phyloP scores from a whole-genome alignment of 139 green algal genomes.

The Micromonas commoda region DNA sequence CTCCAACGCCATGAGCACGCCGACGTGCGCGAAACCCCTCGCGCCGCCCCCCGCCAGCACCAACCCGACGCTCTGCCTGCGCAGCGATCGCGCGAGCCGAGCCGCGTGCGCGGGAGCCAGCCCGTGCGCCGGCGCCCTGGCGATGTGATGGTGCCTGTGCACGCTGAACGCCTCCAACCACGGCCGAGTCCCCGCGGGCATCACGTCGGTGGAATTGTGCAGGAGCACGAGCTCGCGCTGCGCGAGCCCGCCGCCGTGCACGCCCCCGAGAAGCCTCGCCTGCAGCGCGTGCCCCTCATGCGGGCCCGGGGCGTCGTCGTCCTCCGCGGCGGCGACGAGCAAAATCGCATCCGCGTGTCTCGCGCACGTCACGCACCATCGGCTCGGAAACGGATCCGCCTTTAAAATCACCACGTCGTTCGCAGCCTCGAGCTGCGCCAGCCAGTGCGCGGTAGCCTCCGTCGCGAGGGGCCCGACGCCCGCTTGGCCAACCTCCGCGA shows the following conservation, averaged over 20 bases:
- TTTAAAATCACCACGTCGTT: slow-evolving; percentile 18
- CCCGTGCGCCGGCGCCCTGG: neutral
- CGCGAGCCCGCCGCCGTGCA: neutral
- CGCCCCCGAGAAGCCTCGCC: neutral
- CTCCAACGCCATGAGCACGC: slow-evolving; percentile 62
- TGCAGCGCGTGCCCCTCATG: neutral
- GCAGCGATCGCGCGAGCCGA: slow-evolving; percentile 26
- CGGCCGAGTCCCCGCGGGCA: neutral
- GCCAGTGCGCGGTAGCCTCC: slow-evolving; percentile 12
- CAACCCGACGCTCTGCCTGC: slow-evolving; percentile 13
- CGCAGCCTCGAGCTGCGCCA: slow-evolving; percentile 9
- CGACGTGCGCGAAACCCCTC: slow-evolving; percentile 60
- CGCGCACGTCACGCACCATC: slow-evolving; percentile 14
- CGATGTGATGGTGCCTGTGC: slow-evolving; percentile 25
- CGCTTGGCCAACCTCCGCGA: slow-evolving; percentile 17
- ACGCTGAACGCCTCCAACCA: slow-evolving; percentile 29
- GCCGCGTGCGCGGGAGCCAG: slow-evolving; percentile 4
- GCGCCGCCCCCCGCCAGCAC: slow-evolving; percentile 56
- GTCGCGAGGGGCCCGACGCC: neutral
- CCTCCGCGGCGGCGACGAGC: neutral
- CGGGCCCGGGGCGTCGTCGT: neutral
- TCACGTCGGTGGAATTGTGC: neutral
- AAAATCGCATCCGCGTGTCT: neutral
- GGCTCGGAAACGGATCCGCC: slow-evolving; percentile 13
- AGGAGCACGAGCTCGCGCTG: slow-evolving; percentile 16